These are phyloP conservation scores for Pholiota conissans DNA, from an alignment of 768 basidiomycete species.

Conservation along the genomic window DNA sequence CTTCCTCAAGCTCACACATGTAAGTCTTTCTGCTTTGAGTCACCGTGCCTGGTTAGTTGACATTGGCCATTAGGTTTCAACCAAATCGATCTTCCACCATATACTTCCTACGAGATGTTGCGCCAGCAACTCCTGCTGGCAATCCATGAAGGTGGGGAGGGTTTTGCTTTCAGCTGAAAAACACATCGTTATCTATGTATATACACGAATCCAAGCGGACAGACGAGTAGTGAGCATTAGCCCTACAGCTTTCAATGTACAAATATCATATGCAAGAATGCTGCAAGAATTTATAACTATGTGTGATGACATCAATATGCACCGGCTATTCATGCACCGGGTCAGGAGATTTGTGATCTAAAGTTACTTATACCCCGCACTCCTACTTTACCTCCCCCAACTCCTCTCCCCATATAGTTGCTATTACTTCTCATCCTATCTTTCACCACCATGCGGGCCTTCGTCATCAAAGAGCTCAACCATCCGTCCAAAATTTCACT, in stretches of 20 bases:
- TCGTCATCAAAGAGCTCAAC: constrained; percentile 66
- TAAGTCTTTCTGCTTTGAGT: constrained; percentile 34
- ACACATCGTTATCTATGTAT: not conserved
- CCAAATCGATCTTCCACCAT: constrained; percentile 92
- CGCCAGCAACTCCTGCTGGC: constrained; percentile 87
- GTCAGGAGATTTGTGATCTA: not conserved
- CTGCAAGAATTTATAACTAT: no score
- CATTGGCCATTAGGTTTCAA: constrained; percentile 68
- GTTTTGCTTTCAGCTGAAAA: constrained; percentile 77
- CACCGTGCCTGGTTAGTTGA: constrained; percentile 15
- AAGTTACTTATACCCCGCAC: not conserved
- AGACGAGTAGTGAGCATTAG: constrained; percentile 2
- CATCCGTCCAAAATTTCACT: constrained; percentile 67
- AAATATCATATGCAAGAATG: constrained; percentile 13
- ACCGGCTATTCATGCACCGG: constrained; percentile 6
- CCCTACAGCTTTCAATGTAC: constrained; percentile 17
- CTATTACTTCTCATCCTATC: constrained; percentile 5
- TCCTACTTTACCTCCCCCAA: not conserved
- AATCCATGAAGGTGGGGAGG: constrained; percentile 95
- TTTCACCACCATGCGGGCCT: constrained; percentile 66
- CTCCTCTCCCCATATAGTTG: not conserved
- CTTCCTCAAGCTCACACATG: constrained; percentile 91
- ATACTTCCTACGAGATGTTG: constrained; percentile 95
- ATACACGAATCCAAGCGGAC: constrained; percentile 11
- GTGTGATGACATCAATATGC: not conserved